Evolutionary conservation across 371 early-diverging fungal species (phyloP).

Genomic region (Actinomucor elegans): DNA sequence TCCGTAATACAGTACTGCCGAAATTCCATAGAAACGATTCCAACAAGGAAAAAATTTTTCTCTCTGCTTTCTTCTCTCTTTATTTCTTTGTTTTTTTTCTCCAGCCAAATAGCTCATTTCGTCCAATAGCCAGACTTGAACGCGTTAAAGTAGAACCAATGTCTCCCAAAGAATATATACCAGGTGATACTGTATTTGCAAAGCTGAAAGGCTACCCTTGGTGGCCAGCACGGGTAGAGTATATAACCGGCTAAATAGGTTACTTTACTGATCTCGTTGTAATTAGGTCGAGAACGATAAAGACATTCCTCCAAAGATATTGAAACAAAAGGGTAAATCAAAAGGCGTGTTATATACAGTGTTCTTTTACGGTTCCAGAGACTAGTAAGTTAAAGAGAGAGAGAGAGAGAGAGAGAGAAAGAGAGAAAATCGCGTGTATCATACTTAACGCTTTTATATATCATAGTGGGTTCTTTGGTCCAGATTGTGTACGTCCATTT

Average conservation of each 20-base stretch:
- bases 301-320: slow-evolving; percentile 47
- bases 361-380: slow-evolving; percentile 62
- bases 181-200: slow-evolving; percentile 63
- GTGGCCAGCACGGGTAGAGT: slow-evolving; percentile 75
- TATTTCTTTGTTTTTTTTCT: slow-evolving; percentile 11
- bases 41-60: slow-evolving; percentile 1
- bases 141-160: slow-evolving; percentile 1
- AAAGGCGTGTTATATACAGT: slow-evolving; percentile 54
- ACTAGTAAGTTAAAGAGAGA: slow-evolving; percentile 75
- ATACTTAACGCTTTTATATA: background rate
- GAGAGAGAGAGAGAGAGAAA: too few relatives aligned
- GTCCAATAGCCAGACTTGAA: background rate
- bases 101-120: background rate
- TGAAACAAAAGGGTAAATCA: slow-evolving; percentile 51
- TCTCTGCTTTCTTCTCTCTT: background rate
- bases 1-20: background rate
- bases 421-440: background rate
- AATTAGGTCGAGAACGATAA: slow-evolving; percentile 54
- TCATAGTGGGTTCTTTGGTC: slow-evolving; percentile 53
- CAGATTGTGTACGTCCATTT: slow-evolving; percentile 48
- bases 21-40: background rate
- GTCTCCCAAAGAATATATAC: slow-evolving; percentile 37
- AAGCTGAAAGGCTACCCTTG: slow-evolving; percentile 71
- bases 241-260: too few relatives aligned
- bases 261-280: background rate